Evolutionary conservation across 108 stramenopile species (phyloP), one percentile per base, ranked within the genome.

Genomic region (Epipyxis sp.): DNA sequence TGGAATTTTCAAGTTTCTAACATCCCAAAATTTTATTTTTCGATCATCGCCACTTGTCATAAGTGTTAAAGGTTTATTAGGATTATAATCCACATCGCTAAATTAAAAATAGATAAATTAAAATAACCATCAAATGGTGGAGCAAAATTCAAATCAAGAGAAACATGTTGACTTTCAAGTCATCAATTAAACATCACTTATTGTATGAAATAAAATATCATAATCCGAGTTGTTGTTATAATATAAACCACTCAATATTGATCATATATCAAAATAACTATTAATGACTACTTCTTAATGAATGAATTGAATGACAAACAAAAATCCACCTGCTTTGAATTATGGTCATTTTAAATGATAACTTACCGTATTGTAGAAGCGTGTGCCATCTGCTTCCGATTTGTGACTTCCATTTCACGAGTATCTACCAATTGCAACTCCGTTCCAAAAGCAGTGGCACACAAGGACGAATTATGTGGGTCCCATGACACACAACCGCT

Each of bases 11-110:
- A 79, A 45, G 37, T 50, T 77, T 40, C 88, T 80, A 58, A 84
- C 16, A 88, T 99, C 98, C 95, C 96, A 99, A 80, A 99, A 95
- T 78, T 95, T 94, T 59, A 99, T 57, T 35, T 92, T 76, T 0
- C 94, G 91, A 79, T 99, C 98, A 77, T 92, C 89, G 25, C 95
- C 95, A 1, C 87, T 71, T 3, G 98, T 96, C 3, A 87, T 87
- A 57, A 97, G 77, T 34, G 89, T 85, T 65, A 91, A 86, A 0
- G 96, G 93, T 77, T 92, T 93, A 82, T 96, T 90, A 59, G 92
- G 98, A 87, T 98, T 98, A 84, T 92, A 97, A 85, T 94, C 91
- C 41, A 99, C 1, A 61, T 76, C 79, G 1, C 79, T 40, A n/a
- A n/a, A n/a, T n/a, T n/a, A n/a, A n/a, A n/a, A n/a, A n/a, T n/a